Base-by-base conservation (phyloP, 371 early-diverging fungal species). In the Choanephora cucurbitarum region DNA sequence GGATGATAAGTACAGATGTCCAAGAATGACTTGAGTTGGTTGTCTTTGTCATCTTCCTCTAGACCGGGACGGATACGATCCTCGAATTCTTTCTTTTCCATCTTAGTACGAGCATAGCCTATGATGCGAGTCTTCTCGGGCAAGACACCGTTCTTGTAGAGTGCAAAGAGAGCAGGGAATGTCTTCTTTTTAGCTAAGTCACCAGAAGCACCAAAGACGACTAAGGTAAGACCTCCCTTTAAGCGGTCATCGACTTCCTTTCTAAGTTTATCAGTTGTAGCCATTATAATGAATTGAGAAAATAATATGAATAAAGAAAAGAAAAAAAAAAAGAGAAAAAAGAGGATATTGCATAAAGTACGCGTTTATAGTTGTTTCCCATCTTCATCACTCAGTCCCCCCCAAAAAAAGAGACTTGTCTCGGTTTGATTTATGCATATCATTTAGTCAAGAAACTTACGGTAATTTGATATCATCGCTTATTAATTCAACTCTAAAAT, bases 151-250 rank as follows among this genome's bases (percentile, higher is more conserved):
- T 86, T 85, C 58, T 79, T 81, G 72, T 75, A 95, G 34, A 95
- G 87, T 44, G 86, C 90, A 73, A 86, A 99, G 14, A 98, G 85
- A 0, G 99, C 96, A 15, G 99, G 99, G 72, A 94, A 98, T 21
- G 99, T 96, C 82, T 99, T 99, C 67, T 96, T 96, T 75, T 91
- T 95, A 15, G 96, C 98, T 55, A 97, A 84, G 64, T 97, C 98
- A 19, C 98, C 96, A 9, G 93, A 93, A 28, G 96, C 96, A 21
- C 96, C 96, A 42, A 95, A 81, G 4, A 95, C 95, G 49, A 71
- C 57, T 28, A 71, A 48, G 5, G 64, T 71, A 9, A 71, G 34
- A 18, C 64, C 64, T 22, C 58, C 67, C 7, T 71, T 56, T 40
- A 67, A 19, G 19, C 49, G 49, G 1, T 67, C 21, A 9, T 57